These are phyloP conservation scores for Teratosphaeria pseudoeucalypti DNA, from an alignment of 2,329 filamentous ascomycete species.

Conservation along the genomic window DNA sequence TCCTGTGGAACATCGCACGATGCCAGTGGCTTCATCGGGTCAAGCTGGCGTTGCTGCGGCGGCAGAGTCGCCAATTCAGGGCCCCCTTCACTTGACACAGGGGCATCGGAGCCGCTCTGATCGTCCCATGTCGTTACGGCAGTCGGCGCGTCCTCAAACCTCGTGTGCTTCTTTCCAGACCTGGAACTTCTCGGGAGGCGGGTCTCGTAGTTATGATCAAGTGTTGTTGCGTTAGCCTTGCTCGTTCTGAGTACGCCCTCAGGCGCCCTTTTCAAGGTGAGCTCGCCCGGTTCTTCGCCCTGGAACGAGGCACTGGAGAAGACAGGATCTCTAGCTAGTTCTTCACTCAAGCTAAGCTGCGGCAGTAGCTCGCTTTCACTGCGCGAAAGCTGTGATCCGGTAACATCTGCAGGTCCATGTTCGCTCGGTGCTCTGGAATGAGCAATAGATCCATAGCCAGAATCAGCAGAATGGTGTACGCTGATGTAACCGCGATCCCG, in stretches of 20 bases:
- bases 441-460: conserved; percentile 19
- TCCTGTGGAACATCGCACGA: not conserved
- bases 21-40: not conserved
- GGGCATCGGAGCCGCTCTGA: not conserved
- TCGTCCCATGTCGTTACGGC: not conserved
- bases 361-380: conserved; percentile 10
- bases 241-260: conserved; percentile 6
- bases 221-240: not conserved
- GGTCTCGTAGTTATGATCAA: not conserved
- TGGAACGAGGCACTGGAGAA: conserved; percentile 4
- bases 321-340: conserved; percentile 6
- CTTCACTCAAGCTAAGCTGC: conserved; percentile 12
- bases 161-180: conserved; percentile 1
- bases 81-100: not conserved
- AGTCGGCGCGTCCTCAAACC: not conserved
- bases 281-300: not conserved
- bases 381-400: conserved; percentile 4
- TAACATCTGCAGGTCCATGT: conserved; percentile 5
- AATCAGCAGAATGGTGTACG: conserved; percentile 16
- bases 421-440: conserved; percentile 18
- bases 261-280: conserved; percentile 1
- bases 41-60: not conserved
- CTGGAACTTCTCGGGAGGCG: not conserved
- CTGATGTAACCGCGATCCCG: conserved; percentile 6
- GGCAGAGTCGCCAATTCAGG: conserved; percentile 1